Percentiles rank a stretch among this genome's conserved stretches.
Conservation (phyloP, 192 early-diverging fungal species). For the Glomus cerebriforme region DNA sequence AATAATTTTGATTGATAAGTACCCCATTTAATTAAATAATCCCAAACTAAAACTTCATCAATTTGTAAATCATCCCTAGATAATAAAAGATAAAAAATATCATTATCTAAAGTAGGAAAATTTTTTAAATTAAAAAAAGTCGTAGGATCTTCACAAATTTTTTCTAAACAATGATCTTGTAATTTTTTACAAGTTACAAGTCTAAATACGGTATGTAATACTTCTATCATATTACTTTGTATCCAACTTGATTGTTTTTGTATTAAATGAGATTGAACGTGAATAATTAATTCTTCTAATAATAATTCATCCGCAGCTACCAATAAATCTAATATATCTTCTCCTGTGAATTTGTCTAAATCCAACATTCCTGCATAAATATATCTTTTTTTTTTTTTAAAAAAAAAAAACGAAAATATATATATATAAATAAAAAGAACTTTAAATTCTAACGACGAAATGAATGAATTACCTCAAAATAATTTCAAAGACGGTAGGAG, state of each 20-base stretch:
- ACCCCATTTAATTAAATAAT: conserved; percentile 24
- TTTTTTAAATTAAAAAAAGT: conserved; percentile 7
- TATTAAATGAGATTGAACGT: conserved; percentile 11
- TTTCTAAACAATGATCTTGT: conserved; percentile 7
- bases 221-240: not conserved
- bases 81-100: conserved; percentile 15
- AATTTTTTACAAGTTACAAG: conserved; percentile 10
- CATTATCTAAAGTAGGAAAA: conserved; percentile 18
- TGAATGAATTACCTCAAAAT: conserved; percentile 10
- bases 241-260: conserved; percentile 22
- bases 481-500: conserved; percentile 4
- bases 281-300: conserved; percentile 12
- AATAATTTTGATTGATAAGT: not conserved
- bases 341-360: not conserved
- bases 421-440: too few relatives aligned
- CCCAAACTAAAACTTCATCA: conserved; percentile 23
- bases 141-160: not conserved
- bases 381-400: not conserved
- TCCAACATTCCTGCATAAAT: conserved; percentile 19
- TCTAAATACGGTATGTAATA: conserved; percentile 13
- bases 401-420: not conserved
- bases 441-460: too few relatives aligned
- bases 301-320: conserved; percentile 20
- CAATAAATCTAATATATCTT: conserved; percentile 12
- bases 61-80: conserved; percentile 6